Base-by-base conservation (phyloP, 2,329 filamentous ascomycete genomes). In the Paracamarosporium sp. region DNA sequence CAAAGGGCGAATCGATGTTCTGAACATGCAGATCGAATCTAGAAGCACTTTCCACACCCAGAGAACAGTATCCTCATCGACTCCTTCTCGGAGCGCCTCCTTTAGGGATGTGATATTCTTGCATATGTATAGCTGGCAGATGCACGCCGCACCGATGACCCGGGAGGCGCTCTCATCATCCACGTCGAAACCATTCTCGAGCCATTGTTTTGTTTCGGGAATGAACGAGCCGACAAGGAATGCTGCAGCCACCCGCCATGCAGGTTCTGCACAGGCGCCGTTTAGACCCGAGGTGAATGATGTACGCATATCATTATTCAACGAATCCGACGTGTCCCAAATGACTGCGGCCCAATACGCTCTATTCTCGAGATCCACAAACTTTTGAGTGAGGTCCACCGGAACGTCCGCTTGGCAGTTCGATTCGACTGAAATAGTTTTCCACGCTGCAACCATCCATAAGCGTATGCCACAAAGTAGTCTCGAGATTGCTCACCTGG, bases 71-170 rank as follows among this genome's bases (percentile, higher is more conserved):
- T 54, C 56, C 11, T 62, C 59, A 22, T 59, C 48, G 11, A 56
- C 46, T 36, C 59, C 59, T 48, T 59, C 59, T 31, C 59, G 41
- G 5, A 62, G n/a, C 4, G 53, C 59, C 52, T 62, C 56, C 31
- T 62, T 62, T 15, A 62, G 30, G 13, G 56, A 59, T 9, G 59
- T 45, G 31, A 59, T 56, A 27, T 51, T 59, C 35, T 62, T 59
- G 56, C 59, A 62, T 7, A 59, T 31, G 31, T 54, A 56, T 2
- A 53, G 13, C 25, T 51, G 58, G 56, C 44, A 51, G 30, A 56
- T 33, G 13, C 25, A 38, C 20, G 59, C 56, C 27, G 48, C 56
- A 12, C 47, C 30, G 20, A 52, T 56, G 36, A 62, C 52, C 31
- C 22, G 15, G 41, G 33, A 62, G 17, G 50, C 55, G 9, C 20